Conservation (phyloP, 2,329 filamentous ascomycete species). For the Chaetomium olivaceum region DNA sequence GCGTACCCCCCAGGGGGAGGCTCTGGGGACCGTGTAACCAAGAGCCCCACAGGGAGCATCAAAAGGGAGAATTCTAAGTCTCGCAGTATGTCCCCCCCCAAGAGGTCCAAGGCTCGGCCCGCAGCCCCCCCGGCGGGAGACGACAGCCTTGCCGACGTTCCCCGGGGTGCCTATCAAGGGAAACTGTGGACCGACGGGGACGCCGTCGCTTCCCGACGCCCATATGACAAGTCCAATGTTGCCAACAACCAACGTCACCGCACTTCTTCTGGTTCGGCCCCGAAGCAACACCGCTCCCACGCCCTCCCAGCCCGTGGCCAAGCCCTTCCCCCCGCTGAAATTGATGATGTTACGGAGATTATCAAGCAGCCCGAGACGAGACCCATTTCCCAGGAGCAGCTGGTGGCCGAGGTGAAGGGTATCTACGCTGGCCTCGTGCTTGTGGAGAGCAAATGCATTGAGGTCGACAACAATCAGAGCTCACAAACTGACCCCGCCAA, state of each 20-base stretch:
- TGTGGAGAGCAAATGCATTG: slow-evolving; percentile 85
- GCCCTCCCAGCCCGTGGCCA: slow-evolving; percentile 10
- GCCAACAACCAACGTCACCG: slow-evolving; percentile 27
- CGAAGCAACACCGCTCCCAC: slow-evolving; percentile 22
- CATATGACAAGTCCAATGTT: slow-evolving; percentile 29
- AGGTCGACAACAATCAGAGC: slow-evolving; percentile 68
- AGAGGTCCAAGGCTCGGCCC: slow-evolving; percentile 24
- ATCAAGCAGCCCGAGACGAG: slow-evolving; percentile 61
- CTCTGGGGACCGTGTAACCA: background rate
- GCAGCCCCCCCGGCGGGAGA: slow-evolving; percentile 2
- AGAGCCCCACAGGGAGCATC: slow-evolving; percentile 23
- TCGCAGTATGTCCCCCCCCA: slow-evolving; percentile 27
- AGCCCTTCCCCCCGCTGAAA: slow-evolving; percentile 8
- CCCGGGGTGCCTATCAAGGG: slow-evolving; percentile 26
- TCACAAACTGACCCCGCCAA: slow-evolving; percentile 45
- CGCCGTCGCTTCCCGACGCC: slow-evolving; percentile 14
- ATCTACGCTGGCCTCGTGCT: slow-evolving; percentile 83
- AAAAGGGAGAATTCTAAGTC: slow-evolving; percentile 26
- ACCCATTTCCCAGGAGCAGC: slow-evolving; percentile 73
- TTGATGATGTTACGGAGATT: slow-evolving; percentile 29
- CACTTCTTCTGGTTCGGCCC: slow-evolving; percentile 15
- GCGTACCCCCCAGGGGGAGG: no score
- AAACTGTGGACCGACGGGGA: slow-evolving; percentile 29
- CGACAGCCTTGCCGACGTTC: slow-evolving; percentile 19
- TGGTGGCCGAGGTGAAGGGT: slow-evolving; percentile 77